phyloP scores from a whole-genome alignment of 1,284 basidiomycete genomes.

The Athelia sp. region DNA sequence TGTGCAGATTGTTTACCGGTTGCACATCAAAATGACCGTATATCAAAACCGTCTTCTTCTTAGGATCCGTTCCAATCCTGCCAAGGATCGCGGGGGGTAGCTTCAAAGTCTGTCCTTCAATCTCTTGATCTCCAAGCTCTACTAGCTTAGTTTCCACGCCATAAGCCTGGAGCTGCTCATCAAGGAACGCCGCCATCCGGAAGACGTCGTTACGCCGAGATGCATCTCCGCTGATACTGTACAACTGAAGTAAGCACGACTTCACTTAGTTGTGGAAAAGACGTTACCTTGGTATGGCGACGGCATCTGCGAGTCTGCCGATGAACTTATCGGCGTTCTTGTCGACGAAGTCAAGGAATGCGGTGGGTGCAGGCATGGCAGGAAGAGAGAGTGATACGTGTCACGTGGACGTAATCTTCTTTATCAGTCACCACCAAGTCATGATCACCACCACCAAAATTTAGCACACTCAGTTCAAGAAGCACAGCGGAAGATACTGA shows the following conservation, averaged over 20 bases:
- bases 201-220: conserved; percentile 72
- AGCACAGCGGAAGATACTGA: no score
- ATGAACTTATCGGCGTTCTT: conserved; percentile 73
- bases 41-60: conserved; percentile 88
- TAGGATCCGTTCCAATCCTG: conserved; percentile 75
- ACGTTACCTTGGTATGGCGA: conserved; percentile 83
- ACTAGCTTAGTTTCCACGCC: conserved; percentile 74
- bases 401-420: no score
- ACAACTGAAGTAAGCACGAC: conserved; percentile 1
- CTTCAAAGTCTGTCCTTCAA: conserved; percentile 76
- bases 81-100: conserved; percentile 91
- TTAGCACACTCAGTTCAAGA: no score
- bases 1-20: conserved; percentile 49
- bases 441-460: no score
- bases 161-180: conserved; percentile 64
- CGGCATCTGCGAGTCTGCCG: conserved; percentile 74
- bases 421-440: no score
- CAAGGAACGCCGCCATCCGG: conserved; percentile 80
- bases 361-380: conserved; percentile 39
- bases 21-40: conserved; percentile 92
- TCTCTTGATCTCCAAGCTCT: conserved; percentile 76
- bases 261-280: background rate
- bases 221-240: conserved; percentile 65
- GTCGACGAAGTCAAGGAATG: conserved; percentile 55
- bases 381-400: background rate